These are phyloP conservation scores for Wickerhamomyces strasburgensis DNA, from an alignment of 805 yeast genomes.

Conservation along the genomic window DNA sequence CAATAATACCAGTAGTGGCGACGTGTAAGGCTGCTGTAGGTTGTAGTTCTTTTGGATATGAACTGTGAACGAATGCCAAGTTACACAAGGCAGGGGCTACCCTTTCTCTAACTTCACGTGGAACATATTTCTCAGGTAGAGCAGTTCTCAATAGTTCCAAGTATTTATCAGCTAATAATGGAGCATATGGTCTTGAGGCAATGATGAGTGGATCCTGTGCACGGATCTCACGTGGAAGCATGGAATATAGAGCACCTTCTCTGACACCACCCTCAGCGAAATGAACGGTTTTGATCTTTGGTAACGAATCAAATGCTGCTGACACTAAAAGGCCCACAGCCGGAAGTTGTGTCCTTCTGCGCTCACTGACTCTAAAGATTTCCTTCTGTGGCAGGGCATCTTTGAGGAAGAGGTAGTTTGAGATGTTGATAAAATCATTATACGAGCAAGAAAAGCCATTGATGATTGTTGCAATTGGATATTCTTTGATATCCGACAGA, in stretches of 20 bases:
- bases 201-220: constrained; percentile 65
- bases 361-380: constrained; percentile 61
- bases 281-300: constrained; percentile 54
- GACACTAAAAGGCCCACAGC: constrained; percentile 60
- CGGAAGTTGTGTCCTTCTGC: constrained; percentile 63
- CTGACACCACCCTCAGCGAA: constrained; percentile 76
- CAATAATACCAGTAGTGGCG: constrained; percentile 68
- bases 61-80: constrained; percentile 69
- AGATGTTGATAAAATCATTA: constrained; percentile 44
- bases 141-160: constrained; percentile 49
- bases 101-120: constrained; percentile 51
- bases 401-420: constrained; percentile 47
- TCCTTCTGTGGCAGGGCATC: constrained; percentile 40
- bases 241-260: constrained; percentile 67
- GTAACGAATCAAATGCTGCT: constrained; percentile 59
- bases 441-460: constrained; percentile 62
- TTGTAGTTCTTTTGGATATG: constrained; percentile 72
- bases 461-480: constrained; percentile 66
- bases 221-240: constrained; percentile 51
- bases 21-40: constrained; percentile 69
- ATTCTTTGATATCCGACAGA: constrained; percentile 44
- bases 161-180: constrained; percentile 55
- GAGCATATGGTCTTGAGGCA: constrained; percentile 70
- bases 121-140: constrained; percentile 52
- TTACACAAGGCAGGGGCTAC: constrained; percentile 70